Evolutionary conservation across 106 monocot species (phyloP), one percentile per base, ranked within the genome.

Genomic region (Platanthera guangdongensis): DNA sequence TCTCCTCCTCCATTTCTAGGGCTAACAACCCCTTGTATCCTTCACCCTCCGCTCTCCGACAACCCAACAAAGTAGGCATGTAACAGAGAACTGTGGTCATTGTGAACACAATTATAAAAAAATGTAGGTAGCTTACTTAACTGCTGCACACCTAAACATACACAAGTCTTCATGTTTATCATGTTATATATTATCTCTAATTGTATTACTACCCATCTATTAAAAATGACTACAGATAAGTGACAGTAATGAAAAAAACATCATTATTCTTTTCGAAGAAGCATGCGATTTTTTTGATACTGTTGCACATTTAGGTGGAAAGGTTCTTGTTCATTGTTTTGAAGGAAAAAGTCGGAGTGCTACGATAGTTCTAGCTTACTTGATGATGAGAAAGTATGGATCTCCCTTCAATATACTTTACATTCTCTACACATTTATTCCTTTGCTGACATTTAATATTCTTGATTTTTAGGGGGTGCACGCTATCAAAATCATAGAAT

Each of bases 311-410:
- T 75, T 49, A 1, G 83, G 89, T 12, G 85, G 94, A 47, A 97
- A 89, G 74, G 82, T 94, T 65, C 67, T 97, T 51, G 91, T 97
- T 30, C 97, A 97, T 73, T 97, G 97, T 74, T 97, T 97, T 48
- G 97, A 97, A 86, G 97, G 97, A 25, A 86, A 85, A 84, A 97
- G 97, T 69, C 91, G 97, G 55, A 97, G 97, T 59, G 89, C 94
- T 9, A 97, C 97, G 4, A 69, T 97, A 14, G 89, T 94, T 6
- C 91, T 97, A 54, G 91, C 94, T 1, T 90, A 91, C 60, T 69
- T 97, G 57, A 97, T 97, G 87, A 75, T 88, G 46, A 86, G 88
- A 79, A 97, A 87, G 97, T 97, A 88, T 80, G 88, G 51, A 9
- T 11, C 1, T 15, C 12, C 68, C 18, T 19, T 18, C 47, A 32